Evolutionary conservation across 2,329 filamentous ascomycete genomes (phyloP), one percentile per base, ranked within the genome.

Genomic region (Teratosphaeria epicoccoides): DNA sequence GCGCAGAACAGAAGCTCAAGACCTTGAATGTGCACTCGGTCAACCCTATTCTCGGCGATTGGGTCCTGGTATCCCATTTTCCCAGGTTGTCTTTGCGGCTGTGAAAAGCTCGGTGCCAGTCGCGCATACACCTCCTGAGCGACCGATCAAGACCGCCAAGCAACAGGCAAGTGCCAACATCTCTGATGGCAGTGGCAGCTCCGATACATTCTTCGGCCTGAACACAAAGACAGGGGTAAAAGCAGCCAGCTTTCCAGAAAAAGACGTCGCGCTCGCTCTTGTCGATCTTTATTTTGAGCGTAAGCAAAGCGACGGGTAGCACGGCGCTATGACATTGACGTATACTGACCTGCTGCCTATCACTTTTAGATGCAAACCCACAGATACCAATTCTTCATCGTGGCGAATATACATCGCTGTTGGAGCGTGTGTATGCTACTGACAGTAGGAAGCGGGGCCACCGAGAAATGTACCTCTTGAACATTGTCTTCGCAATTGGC

Each of bases 401-500:
- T 33, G 84, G 80, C 26, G 88, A 96, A 61, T 97, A 96, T 63
- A 88, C 89, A 83, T 79, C 85, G 45, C 82, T 95, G 71, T 87
- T 96, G 65, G 84, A 95, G 50, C 80, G 81, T 45, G 87, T 88
- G 0, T 96, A 95, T 68, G 76, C 80, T 4, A 78, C 80, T 0
- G 80, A 85, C 20, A 77, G 80, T 46, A 79, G 81, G 53, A 77
- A 80, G 49, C 78, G 85, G 24, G 86, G 85, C 1, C 80, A 88
- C 4, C 79, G 85, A 50, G 89, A 95, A 68, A 76, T 93, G n/a
- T 97, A 96, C 70, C 81, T 94, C 72, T 76, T 97, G 56, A 96
- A 96, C 69, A 96, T 97, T 70, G 90, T 97, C 23, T 97, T 95
- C 71, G 91, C 91, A 12, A 96, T 97, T 61, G 93, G 93, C 6